Conservation (phyloP, 768 basidiomycete species). For the Krasilnikovozyma curviuscula region DNA sequence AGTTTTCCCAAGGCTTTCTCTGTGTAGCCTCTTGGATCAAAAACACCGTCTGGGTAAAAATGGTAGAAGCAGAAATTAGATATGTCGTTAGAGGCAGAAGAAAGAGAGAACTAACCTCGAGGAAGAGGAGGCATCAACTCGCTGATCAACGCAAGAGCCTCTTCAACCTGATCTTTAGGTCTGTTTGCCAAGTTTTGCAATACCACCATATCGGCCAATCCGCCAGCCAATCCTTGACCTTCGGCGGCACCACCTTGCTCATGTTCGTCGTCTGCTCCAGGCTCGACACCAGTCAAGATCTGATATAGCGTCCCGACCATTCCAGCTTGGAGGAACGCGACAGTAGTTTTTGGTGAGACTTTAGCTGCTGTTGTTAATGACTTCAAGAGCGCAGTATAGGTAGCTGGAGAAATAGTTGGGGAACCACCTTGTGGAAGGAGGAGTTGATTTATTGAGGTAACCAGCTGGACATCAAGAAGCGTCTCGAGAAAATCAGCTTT, state of each 20-base stretch:
- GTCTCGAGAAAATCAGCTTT: conserved; percentile 69
- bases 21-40: conserved; percentile 74
- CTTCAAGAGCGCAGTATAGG: conserved; percentile 70
- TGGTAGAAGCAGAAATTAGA: not conserved
- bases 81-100: not conserved
- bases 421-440: conserved; percentile 63
- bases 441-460: conserved; percentile 65
- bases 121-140: conserved; percentile 86
- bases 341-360: conserved; percentile 67
- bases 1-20: conserved; percentile 63
- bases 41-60: conserved; percentile 57
- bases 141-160: conserved; percentile 67
- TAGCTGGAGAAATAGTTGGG: conserved; percentile 63
- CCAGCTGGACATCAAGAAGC: conserved; percentile 51
- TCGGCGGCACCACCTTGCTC: conserved; percentile 36
- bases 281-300: conserved; percentile 82
- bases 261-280: conserved; percentile 38
- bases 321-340: conserved; percentile 73
- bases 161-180: conserved; percentile 93
- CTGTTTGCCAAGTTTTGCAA: conserved; percentile 93
- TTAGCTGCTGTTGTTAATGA: conserved; percentile 73
- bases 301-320: conserved; percentile 85
- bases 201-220: conserved; percentile 76
- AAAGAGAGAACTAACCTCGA: conserved; percentile 41
- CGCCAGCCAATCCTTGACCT: conserved; percentile 67